phyloP scores from a whole-genome alignment of 768 basidiomycete species.

The Lentinula edodes region DNA sequence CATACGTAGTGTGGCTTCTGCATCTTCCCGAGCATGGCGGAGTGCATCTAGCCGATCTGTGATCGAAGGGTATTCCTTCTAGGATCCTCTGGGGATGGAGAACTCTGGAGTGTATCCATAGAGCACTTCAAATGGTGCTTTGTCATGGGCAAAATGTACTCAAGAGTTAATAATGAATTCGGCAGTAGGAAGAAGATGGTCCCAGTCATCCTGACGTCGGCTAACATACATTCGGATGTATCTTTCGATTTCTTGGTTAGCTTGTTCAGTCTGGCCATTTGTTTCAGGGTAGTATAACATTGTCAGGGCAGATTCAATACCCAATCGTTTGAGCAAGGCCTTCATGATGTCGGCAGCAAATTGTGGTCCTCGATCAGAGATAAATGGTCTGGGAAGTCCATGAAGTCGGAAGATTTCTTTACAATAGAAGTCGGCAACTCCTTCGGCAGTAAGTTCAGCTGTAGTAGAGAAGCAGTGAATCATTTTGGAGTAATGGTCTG shows the following conservation, averaged over 20 bases:
- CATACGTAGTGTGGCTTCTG: too few relatives aligned
- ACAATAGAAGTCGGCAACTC: not conserved
- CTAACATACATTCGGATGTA: constrained; percentile 20
- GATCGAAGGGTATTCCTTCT: too few relatives aligned
- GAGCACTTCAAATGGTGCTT: not conserved
- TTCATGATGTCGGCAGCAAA: constrained; percentile 2
- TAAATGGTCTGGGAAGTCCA: constrained; percentile 3
- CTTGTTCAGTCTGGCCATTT: constrained; percentile 26
- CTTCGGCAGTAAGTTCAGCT: not conserved
- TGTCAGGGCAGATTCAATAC: not conserved
- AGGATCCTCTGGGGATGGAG: too few relatives aligned
- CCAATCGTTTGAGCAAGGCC: not conserved
- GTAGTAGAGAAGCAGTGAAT: too few relatives aligned
- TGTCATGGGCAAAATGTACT: not conserved
- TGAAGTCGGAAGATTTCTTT: not conserved
- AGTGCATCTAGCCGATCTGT: too few relatives aligned
- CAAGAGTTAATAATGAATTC: constrained; percentile 24
- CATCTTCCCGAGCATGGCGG: too few relatives aligned
- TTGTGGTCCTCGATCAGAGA: constrained; percentile 6
- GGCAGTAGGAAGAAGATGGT: constrained; percentile 15
- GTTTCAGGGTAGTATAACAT: constrained; percentile 17
- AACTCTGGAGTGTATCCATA: not conserved
- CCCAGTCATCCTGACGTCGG: constrained; percentile 22
- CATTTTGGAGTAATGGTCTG: too few relatives aligned
- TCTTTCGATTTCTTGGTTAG: constrained; percentile 25